phyloP scores from a whole-genome alignment of 352 stramenopile genomes.

The Phytophthora brassicae region DNA sequence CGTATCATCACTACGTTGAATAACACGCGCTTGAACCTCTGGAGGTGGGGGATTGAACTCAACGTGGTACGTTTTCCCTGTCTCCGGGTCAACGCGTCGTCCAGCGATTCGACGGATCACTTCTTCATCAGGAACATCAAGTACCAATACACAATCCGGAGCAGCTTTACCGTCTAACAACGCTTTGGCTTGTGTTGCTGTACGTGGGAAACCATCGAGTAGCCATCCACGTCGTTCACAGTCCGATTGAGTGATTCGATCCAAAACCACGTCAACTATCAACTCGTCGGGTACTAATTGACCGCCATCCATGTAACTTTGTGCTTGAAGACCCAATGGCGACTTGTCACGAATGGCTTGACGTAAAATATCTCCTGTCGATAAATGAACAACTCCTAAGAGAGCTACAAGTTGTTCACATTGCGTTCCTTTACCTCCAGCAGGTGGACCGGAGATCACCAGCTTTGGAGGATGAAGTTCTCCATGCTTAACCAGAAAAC shows the following conservation, averaged over 20 bases:
- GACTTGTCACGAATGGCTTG: constrained; percentile 78
- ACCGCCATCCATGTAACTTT: constrained; percentile 91
- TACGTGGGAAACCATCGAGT: constrained; percentile 94
- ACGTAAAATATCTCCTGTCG: constrained; percentile 92
- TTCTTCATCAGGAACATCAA: constrained; percentile 94
- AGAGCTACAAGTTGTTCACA: constrained; percentile 89
- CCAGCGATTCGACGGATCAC: constrained; percentile 96
- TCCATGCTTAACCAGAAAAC: constrained; percentile 35
- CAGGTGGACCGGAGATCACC: constrained; percentile 91
- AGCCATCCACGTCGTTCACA: constrained; percentile 89
- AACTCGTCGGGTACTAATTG: constrained; percentile 91
- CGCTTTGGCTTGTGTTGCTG: constrained; percentile 79
- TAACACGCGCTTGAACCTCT: constrained; percentile 60
- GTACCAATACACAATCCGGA: constrained; percentile 88
- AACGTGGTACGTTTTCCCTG: constrained; percentile 96
- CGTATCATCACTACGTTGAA: constrained; percentile 93
- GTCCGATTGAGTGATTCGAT: constrained; percentile 82
- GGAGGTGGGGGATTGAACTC: constrained; percentile 93
- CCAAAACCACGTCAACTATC: constrained; percentile 87
- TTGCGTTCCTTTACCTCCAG: constrained; percentile 94
- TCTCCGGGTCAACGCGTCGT: constrained; percentile 93
- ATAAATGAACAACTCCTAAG: constrained; percentile 92
- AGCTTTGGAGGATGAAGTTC: constrained; percentile 76
- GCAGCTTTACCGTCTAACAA: constrained; percentile 71
- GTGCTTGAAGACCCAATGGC: constrained; percentile 71